Base-by-base conservation (phyloP, 1,284 basidiomycete genomes). In the Volvariella surrecta region DNA sequence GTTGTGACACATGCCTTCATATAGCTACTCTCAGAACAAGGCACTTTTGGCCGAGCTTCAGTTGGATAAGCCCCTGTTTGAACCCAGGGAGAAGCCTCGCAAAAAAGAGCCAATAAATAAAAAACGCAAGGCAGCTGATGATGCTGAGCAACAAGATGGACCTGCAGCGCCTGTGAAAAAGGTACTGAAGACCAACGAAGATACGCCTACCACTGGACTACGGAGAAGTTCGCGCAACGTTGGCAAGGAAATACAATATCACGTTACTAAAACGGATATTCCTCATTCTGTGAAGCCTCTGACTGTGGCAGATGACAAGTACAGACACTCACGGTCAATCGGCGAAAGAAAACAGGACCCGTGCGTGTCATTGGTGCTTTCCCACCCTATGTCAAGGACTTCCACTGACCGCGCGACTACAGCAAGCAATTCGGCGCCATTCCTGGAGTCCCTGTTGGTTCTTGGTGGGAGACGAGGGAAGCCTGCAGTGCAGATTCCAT, bases 381-480 rank as follows among this genome's bases (percentile, higher is more conserved):
- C 17, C n/a, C 22, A 13, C 24, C 22, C n/a, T n/a, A 3, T 44
- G 15, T 20, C 22, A n/a, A 9, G 30, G 9, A 15, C 15, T 9
- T 31, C 15, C 9, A 31, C 18, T 40, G 2, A 20, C 30, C n/a
- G n/a, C 39, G 8, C 40, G 13, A 42, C 15, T 20, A 13, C 35
- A 73, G 69, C n/a, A 72, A 71, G 56, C 67, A 59, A 8, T 85
- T 73, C 58, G 83, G 83, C 0, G 49, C 64, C 30, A 89, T 89
- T 47, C 84, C 84, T n/a, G 82, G 72, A 6, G 58, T 89, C 18
- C 64, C 70, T n/a, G 74, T 88, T 21, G 86, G 86, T 1, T 79
- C 82, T 13, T 88, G 85, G 83, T 89, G 87, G 87, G 72, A 77
- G 48, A 74, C 69, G 24, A 74, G 86, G 42, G 59, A 76, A 52